Evolutionary conservation across 2,329 filamentous ascomycete species (phyloP), one percentile per base, ranked within the genome.

Genomic region (Fusarium sp.): DNA sequence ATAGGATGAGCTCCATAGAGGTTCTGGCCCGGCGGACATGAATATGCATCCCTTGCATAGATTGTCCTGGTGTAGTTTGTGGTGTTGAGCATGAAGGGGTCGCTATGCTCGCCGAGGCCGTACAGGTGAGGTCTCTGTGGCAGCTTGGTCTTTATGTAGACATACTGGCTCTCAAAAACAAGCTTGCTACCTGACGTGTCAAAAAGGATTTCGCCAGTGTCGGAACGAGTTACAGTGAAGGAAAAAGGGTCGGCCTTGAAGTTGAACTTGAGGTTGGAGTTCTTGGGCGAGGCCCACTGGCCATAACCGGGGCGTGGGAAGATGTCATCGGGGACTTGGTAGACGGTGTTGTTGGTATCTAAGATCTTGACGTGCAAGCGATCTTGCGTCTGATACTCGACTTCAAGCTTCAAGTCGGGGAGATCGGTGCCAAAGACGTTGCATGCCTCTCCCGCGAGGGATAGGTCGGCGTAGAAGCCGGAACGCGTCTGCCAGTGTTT

Each of bases 361-460:
- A 88, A 79, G 51, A 96, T 92, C 66, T 88, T 86, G 45, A 95
- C 80, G 52, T 89, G 88, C 36, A 95, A 75, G 2, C 91, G 83
- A 66, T 91, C 85, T 13, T 72, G 54, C 15, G 70, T 72, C 38
- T 77, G 72, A 34, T 76, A 75, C 5, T 72, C 71, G 11, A 95
- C 88, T 4, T 85, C 83, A 29, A 96, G 78, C 32, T 81, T 83
- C 44, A 96, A 78, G 5, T 83, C 78, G 24, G 88, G 81, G 26
- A 96, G 79, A 71, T 96, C 92, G 7, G 83, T 89, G 0, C 92
- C 92, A 64, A 94, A 96, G 22, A 87, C 84, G 74, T 94, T 90
- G 79, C 92, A 95, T 6, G 88, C 81, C 9, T 80, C 70, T 0
- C 91, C 91, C 7, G 89, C 89, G 10, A 96, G 82, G 3, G 77